Conservation (phyloP, 2,329 filamentous ascomycete species). For the Colletotrichum camelliae region DNA sequence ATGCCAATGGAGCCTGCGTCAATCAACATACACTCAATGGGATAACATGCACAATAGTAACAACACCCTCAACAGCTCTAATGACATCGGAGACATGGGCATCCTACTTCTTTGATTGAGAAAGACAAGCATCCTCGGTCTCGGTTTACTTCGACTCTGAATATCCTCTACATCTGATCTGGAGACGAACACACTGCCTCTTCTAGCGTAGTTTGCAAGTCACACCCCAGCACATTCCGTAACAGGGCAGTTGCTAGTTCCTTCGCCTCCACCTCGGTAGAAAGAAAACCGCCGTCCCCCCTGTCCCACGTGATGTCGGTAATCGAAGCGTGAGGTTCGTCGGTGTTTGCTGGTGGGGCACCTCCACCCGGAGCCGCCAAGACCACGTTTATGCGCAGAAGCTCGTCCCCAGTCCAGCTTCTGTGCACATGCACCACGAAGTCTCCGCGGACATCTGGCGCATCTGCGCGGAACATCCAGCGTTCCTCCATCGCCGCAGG, state of each 20-base stretch:
- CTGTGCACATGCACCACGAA: neutral
- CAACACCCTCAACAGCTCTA: neutral
- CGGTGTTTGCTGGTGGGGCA: neutral
- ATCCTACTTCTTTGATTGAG: rapidly evolving
- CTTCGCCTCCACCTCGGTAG: neutral
- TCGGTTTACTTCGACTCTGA: neutral
- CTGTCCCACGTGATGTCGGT: neutral
- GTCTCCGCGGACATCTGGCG: neutral
- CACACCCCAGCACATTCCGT: neutral
- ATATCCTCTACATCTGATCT: neutral
- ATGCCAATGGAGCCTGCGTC: no score
- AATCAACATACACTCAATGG: no score
- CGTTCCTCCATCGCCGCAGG: neutral
- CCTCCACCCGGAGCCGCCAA: neutral
- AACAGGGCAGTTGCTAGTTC: neutral
- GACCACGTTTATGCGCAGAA: neutral
- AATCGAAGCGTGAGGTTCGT: neutral
- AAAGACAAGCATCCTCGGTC: neutral
- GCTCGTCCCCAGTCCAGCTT: neutral
- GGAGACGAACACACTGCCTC: neutral
- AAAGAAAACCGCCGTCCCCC: neutral
- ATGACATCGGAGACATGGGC: rapidly evolving
- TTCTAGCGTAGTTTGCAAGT: neutral
- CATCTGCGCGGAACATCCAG: neutral
- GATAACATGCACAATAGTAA: neutral